Percentiles rank a stretch among this genome's conserved stretches.
These are phyloP conservation scores for Magnaporthiopsis rhizophila DNA, from an alignment of 2,329 filamentous ascomycete genomes.

Conservation along the genomic window DNA sequence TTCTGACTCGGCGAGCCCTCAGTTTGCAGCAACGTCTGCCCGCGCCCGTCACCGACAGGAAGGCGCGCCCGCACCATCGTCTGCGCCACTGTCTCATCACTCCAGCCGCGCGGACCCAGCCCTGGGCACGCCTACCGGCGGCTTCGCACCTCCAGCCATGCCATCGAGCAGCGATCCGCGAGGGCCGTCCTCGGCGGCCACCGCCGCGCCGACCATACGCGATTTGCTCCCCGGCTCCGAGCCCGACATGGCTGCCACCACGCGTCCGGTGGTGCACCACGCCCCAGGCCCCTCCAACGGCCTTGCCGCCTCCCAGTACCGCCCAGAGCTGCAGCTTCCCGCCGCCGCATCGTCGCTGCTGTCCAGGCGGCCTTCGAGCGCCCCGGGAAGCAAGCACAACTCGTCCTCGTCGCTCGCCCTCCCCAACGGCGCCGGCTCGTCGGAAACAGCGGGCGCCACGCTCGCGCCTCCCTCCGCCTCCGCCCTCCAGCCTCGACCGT, in stretches of 20 bases:
- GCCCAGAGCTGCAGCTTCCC: not conserved
- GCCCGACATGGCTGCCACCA: not conserved
- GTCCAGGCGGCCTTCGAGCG: constrained; percentile 35
- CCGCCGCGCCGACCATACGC: not conserved
- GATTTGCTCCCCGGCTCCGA: not conserved
- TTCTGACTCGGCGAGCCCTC: constrained; percentile 8
- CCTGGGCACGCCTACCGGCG: constrained; percentile 6
- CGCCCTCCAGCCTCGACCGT: not conserved
- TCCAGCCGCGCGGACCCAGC: constrained; percentile 1
- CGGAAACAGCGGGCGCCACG: constrained; percentile 16
- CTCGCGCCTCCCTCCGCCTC: constrained; percentile 1
- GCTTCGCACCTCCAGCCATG: constrained; percentile 8
- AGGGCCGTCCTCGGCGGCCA: not conserved
- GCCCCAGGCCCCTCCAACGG: not conserved
- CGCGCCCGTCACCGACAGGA: constrained; percentile 8
- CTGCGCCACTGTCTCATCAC: constrained; percentile 6
- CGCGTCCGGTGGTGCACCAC: not conserved
- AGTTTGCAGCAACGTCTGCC: not conserved
- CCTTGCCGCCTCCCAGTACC: not conserved
- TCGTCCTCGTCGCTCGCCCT: constrained; percentile 2
- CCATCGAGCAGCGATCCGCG: constrained; percentile 7
- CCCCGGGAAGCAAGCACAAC: constrained; percentile 32
- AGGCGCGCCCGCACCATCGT: constrained; percentile 1
- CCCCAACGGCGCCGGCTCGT: constrained; percentile 14
- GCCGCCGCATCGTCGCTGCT: not conserved